Evolutionary conservation across 2,329 filamentous ascomycete species (phyloP), one percentile per base, ranked within the genome.

Genomic region (Clonostachys byssicola): DNA sequence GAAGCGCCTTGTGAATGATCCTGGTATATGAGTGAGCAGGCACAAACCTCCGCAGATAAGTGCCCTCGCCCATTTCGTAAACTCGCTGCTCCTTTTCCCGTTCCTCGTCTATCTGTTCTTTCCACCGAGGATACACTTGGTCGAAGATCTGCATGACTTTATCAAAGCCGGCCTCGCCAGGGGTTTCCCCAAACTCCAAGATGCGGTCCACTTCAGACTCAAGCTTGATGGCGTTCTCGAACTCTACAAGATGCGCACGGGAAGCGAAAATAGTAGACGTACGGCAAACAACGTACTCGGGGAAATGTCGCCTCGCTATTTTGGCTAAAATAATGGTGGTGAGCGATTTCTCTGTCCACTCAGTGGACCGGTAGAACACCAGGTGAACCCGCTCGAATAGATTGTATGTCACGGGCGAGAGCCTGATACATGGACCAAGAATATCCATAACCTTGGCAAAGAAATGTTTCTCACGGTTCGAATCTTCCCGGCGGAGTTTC

Each of bases 311-410:
- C 40, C 84, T 80, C 3, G 92, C 89, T 48, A 95, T 95, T 53
- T 92, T 92, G 8, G 94, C 89, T 6, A 99, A 77, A 41, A 99
- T 96, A 46, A 97, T 92, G 0, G 92, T 92, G 2, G 90, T 97
- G 13, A 99, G 72, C 2, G 92, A 96, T 64, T 96, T 97, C 58
- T 97, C 92, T 0, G 92, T 95, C 94, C 94, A 99, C 62, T 96
- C 89, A 0, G 90, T 95, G 10, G 92, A 96, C 49, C 92, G 80
- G 64, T 97, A 97, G 64, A 96, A 99, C 30, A 99, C 91, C 3
- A 99, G 72, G 67, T 97, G 94, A 1, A 97, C 91, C 23, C 94
- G 82, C 64, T 96, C 91, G 58, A 99, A 99, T 1, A 99, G 77
- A 57, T 85, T 89, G 52, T 91, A 79, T 1, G 85, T 78, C 1